A percentile compares a stretch with the other conserved stretches of the same genome.
phyloP scores from a whole-genome alignment of 805 yeast species.

The Allodekkera sacchari region DNA sequence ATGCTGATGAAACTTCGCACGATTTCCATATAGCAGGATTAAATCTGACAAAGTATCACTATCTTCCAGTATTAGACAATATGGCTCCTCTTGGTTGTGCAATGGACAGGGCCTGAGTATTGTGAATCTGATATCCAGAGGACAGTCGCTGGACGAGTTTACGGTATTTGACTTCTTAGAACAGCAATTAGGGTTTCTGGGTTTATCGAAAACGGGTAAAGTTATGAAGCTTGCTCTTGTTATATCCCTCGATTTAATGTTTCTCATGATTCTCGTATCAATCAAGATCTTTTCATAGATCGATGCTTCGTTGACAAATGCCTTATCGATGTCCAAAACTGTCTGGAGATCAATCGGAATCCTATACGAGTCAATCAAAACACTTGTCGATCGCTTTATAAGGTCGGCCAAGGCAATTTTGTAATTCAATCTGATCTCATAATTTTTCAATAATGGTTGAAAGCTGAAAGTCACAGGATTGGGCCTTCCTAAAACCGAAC shows the following conservation, averaged over 20 bases:
- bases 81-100: slow-evolving; percentile 14
- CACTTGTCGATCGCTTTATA: slow-evolving; percentile 37
- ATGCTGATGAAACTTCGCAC: slow-evolving; percentile 45
- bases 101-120: slow-evolving; percentile 21
- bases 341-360: slow-evolving; percentile 34
- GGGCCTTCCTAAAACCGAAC: slow-evolving; percentile 46
- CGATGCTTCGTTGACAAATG: slow-evolving; percentile 34
- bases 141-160: slow-evolving; percentile 19
- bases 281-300: slow-evolving; percentile 26
- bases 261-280: slow-evolving; percentile 20
- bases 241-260: slow-evolving; percentile 12
- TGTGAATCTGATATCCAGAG: slow-evolving; percentile 22
- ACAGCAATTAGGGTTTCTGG: slow-evolving; percentile 2
- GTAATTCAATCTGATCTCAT: slow-evolving; percentile 28
- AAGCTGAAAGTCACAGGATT: slow-evolving; percentile 40
- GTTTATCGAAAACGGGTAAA: slow-evolving; percentile 23
- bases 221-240: slow-evolving; percentile 18
- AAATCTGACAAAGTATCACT: slow-evolving; percentile 36
- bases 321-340: slow-evolving; percentile 30
- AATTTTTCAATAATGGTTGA: slow-evolving; percentile 25
- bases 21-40: slow-evolving; percentile 38
- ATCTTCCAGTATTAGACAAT: slow-evolving; percentile 22
- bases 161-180: slow-evolving; percentile 10
- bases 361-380: slow-evolving; percentile 44
- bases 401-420: slow-evolving; percentile 44